These are phyloP conservation scores for Beauveria scarabaeidicola DNA, from an alignment of 2,329 filamentous ascomycete genomes.

Conservation along the genomic window DNA sequence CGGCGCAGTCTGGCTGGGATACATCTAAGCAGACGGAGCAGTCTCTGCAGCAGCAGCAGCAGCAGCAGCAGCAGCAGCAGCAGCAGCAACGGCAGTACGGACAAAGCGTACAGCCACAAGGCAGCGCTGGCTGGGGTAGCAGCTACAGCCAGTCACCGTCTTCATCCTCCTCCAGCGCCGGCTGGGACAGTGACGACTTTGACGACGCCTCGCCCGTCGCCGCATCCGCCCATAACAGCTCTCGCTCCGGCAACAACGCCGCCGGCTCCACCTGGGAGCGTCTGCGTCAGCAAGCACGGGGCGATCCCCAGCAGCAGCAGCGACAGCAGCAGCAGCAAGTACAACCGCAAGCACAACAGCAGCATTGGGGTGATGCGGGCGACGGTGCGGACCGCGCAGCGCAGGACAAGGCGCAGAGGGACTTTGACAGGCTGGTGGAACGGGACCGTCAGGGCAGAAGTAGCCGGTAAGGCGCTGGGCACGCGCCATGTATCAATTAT, in stretches of 20 bases:
- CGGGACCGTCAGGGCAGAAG: conserved; percentile 30
- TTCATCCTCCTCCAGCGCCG: not conserved
- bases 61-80: not conserved
- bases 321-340: conserved; percentile 14
- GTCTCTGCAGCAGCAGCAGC: not conserved
- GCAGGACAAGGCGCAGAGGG: conserved; percentile 39
- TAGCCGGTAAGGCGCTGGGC: conserved; percentile 12
- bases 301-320: not conserved
- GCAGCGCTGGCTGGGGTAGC: conserved; percentile 4
- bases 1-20: conserved; percentile 14
- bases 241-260: conserved; percentile 8
- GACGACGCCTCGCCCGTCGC: conserved; percentile 39
- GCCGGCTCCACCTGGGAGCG: conserved; percentile 37
- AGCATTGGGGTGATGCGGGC: conserved; percentile 18
- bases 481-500: not conserved
- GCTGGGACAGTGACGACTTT: conserved; percentile 22
- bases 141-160: not conserved
- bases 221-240: conserved; percentile 20
- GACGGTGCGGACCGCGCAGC: conserved; percentile 30
- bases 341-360: not conserved
- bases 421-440: conserved; percentile 43
- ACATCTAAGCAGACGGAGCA: conserved; percentile 2
- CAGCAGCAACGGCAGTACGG: not conserved
- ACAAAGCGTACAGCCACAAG: not conserved
- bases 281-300: conserved; percentile 29